phyloP scores from a whole-genome alignment of 129 eudicot species.

The Erigeron canadensis region DNA sequence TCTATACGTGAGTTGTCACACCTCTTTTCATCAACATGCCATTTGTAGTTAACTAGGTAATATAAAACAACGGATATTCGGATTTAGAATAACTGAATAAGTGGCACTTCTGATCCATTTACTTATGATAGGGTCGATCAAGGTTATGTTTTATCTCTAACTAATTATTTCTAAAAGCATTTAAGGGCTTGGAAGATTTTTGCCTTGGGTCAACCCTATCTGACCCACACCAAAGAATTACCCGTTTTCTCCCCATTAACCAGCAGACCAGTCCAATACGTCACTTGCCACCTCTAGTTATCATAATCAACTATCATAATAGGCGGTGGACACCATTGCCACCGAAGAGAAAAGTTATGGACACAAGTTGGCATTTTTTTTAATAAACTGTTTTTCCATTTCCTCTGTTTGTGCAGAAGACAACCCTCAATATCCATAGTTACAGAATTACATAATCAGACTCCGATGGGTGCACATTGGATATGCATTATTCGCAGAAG shows the following conservation, averaged over 20 bases:
- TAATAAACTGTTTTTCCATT: background rate
- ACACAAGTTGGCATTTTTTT: background rate
- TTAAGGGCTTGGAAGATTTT: too few species aligned
- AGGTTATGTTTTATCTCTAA: too few species aligned
- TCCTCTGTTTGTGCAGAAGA: slow-evolving; percentile 34
- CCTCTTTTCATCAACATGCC: slow-evolving; percentile 5
- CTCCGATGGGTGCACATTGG: background rate
- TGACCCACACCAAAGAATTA: too few species aligned
- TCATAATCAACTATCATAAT: background rate
- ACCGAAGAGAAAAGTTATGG: background rate
- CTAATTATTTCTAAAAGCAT: too few species aligned
- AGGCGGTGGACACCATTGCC: background rate
- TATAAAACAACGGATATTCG: background rate
- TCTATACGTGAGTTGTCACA: slow-evolving; percentile 41
- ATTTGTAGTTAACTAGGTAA: background rate
- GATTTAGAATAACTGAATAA: too few species aligned
- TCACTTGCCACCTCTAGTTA: too few species aligned
- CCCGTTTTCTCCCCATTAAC: too few species aligned
- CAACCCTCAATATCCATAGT: slow-evolving; percentile 23
- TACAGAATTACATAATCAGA: background rate
- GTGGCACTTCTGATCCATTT: too few species aligned
- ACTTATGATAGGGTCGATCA: too few species aligned
- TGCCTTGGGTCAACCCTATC: too few species aligned
- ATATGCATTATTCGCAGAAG: background rate
- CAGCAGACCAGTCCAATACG: too few species aligned